These are phyloP conservation scores for Cytospora piceae DNA, from an alignment of 2,329 filamentous ascomycete genomes.

Conservation along the genomic window DNA sequence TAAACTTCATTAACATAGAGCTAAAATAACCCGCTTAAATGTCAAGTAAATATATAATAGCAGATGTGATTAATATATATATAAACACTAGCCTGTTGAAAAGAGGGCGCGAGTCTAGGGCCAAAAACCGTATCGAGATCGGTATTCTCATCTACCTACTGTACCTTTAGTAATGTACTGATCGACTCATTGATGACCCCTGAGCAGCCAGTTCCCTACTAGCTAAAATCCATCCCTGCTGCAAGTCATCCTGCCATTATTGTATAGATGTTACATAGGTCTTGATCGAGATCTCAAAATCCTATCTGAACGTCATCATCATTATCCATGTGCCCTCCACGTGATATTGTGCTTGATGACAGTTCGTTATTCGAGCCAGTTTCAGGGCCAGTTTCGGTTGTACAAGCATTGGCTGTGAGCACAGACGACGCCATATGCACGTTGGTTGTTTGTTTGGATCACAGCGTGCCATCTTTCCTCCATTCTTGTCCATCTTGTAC, in stretches of 20 bases:
- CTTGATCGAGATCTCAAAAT: constrained; percentile 17
- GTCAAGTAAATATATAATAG: no score
- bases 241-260: constrained; percentile 17
- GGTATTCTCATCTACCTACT: no score
- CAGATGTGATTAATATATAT: no score
- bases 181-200: not conserved
- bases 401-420: constrained; percentile 3
- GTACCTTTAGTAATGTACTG: not conserved
- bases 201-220: not conserved
- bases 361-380: constrained; percentile 14
- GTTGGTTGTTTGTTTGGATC: not conserved
- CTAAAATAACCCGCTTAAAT: no score
- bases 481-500: constrained; percentile 7
- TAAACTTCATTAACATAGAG: no score
- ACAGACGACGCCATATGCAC: constrained; percentile 20
- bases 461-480: constrained; percentile 16
- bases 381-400: constrained; percentile 29
- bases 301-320: constrained; percentile 9
- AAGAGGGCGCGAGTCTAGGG: no score
- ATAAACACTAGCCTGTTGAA: no score
- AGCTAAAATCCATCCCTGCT: constrained; percentile 7
- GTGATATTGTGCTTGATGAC: constrained; percentile 13
- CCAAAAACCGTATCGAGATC: no score
- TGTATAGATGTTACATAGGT: constrained; percentile 2
- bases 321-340: constrained; percentile 5